Evolutionary conservation across 176 grass and related monocot genomes (phyloP).

Genomic region (Panicum miliaceum): DNA sequence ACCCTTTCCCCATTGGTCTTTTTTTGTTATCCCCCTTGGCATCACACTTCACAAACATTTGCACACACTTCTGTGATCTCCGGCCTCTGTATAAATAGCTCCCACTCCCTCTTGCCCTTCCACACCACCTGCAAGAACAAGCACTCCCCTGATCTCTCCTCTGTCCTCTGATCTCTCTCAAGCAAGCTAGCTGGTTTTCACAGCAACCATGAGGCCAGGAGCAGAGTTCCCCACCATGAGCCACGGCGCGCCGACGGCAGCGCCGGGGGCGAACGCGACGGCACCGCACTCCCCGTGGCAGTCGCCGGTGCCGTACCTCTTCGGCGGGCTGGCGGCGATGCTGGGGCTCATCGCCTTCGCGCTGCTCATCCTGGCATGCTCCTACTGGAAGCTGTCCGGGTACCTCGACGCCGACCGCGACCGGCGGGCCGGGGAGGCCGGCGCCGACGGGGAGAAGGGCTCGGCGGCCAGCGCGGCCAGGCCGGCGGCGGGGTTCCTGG

Average conservation of each 20-base stretch:
- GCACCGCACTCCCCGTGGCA: conserved; percentile 72
- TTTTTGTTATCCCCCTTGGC: conserved; percentile 30
- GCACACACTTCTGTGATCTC: not conserved
- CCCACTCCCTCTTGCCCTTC: conserved; percentile 29
- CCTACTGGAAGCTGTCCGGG: conserved; percentile 89
- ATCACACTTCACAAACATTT: conserved; percentile 1
- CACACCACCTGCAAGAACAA: conserved; percentile 38
- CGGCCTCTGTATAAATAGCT: conserved; percentile 53
- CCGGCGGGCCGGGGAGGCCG: not conserved
- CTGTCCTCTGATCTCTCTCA: not conserved
- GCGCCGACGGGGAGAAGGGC: conserved; percentile 30
- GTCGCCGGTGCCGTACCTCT: conserved; percentile 88
- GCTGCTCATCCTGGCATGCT: conserved; percentile 89
- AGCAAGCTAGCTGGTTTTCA: not conserved
- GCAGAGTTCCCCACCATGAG: conserved; percentile 38
- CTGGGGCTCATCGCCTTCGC: conserved; percentile 85
- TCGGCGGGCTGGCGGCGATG: conserved; percentile 84
- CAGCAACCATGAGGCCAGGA: conserved; percentile 57
- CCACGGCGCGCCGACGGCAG: conserved; percentile 31
- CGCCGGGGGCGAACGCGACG: conserved; percentile 41
- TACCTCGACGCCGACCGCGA: conserved; percentile 61
- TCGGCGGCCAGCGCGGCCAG: conserved; percentile 23
- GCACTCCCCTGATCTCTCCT: not conserved
- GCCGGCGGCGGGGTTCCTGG: conserved; percentile 18
- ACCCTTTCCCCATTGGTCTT: conserved; percentile 42